These are phyloP conservation scores for Kwoniella sp. DNA, from an alignment of 768 basidiomycete genomes.

Conservation along the genomic window DNA sequence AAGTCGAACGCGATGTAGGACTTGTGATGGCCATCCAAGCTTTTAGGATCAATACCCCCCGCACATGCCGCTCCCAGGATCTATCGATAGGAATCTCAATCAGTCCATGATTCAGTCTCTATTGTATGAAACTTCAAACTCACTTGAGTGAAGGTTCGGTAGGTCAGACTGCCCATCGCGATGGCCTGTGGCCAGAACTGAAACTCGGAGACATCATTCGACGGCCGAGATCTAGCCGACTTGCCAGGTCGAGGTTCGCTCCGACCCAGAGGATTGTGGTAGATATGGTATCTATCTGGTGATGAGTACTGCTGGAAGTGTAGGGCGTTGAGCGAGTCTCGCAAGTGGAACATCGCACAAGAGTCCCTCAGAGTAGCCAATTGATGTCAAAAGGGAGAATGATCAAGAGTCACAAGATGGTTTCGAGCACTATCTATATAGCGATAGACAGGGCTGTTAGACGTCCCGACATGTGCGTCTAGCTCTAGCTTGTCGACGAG, in stretches of 20 bases:
- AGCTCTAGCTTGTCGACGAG: no score
- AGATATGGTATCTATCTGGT: background rate
- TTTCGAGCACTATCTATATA: background rate
- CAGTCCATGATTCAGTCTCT: no score
- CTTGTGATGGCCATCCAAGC: slow-evolving; percentile 5
- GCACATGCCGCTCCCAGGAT: slow-evolving; percentile 32
- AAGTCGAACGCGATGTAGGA: slow-evolving; percentile 49
- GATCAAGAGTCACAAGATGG: no score
- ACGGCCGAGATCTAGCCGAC: slow-evolving; percentile 1
- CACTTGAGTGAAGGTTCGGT: slow-evolving; percentile 38
- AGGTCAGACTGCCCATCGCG: slow-evolving; percentile 42
- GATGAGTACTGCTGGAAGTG: background rate
- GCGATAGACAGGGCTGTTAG: background rate
- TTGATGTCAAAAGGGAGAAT: no score
- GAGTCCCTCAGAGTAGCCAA: no score
- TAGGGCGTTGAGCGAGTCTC: background rate
- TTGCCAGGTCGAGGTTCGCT: slow-evolving; percentile 16
- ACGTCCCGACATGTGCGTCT: no score
- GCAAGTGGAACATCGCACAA: background rate
- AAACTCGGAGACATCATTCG: slow-evolving; percentile 23
- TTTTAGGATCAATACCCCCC: slow-evolving; percentile 13
- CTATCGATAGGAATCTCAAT: slow-evolving; percentile 9
- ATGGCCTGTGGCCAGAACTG: slow-evolving; percentile 43
- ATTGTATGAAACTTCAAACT: background rate
- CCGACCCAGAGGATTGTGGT: background rate